Percentiles rank a stretch among this genome's conserved stretches.
Conservation (phyloP, 2,329 filamentous ascomycete species). For the Fusarium siculi region DNA sequence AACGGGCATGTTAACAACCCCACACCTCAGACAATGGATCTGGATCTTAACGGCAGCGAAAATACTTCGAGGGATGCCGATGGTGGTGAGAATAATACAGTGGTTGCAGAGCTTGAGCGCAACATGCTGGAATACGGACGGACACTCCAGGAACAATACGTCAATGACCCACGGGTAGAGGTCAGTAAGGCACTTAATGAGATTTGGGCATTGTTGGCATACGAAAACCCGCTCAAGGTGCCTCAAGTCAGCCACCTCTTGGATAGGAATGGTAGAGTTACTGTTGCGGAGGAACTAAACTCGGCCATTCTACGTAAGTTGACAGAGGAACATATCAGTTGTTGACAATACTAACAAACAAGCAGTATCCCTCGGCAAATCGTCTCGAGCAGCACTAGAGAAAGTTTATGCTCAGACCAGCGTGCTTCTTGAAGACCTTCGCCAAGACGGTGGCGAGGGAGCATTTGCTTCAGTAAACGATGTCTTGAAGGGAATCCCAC, state of each 20-base stretch:
- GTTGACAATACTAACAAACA: slow-evolving; percentile 29
- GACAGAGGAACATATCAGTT: neutral
- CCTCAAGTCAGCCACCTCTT: slow-evolving; percentile 80
- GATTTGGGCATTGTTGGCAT: slow-evolving; percentile 89
- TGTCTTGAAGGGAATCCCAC: slow-evolving; percentile 59
- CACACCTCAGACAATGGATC: slow-evolving; percentile 63
- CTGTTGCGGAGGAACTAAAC: slow-evolving; percentile 93
- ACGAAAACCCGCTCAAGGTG: slow-evolving; percentile 81
- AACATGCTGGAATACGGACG: slow-evolving; percentile 84
- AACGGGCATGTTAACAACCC: slow-evolving; percentile 54
- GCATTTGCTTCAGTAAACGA: slow-evolving; percentile 77
- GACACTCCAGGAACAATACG: slow-evolving; percentile 80
- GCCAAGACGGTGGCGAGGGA: slow-evolving; percentile 81
- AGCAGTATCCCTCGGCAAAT: slow-evolving; percentile 88
- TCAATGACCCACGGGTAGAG: slow-evolving; percentile 74
- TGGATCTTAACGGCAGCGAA: slow-evolving; percentile 62
- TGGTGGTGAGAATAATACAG: slow-evolving; percentile 50
- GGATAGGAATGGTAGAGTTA: slow-evolving; percentile 76
- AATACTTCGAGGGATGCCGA: slow-evolving; percentile 60
- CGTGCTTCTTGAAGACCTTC: slow-evolving; percentile 84
- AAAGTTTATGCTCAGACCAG: slow-evolving; percentile 87
- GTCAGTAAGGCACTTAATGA: slow-evolving; percentile 80
- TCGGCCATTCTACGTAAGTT: slow-evolving; percentile 86
- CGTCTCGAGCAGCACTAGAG: slow-evolving; percentile 86
- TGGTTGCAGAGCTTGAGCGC: slow-evolving; percentile 64